Base-by-base conservation (phyloP, 495 filamentous ascomycete species). In the Parmelia sp. region DNA sequence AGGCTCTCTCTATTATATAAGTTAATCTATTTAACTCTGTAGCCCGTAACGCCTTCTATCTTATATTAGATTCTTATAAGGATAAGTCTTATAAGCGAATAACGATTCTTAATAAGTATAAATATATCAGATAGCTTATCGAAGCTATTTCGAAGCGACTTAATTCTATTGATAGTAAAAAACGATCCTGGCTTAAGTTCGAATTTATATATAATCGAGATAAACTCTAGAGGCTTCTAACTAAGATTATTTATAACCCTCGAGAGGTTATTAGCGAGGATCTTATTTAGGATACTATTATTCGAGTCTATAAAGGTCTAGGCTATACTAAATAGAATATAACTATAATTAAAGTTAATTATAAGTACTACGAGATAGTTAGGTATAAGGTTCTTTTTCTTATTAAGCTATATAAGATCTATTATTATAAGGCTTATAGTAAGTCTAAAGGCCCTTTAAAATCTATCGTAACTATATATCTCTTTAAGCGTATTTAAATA, bases 401-500 rank as follows among this genome's bases (percentile, higher is more conserved):
- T 31, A 3, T 69, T 17, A 58, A 39, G 25, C 21, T 58, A 44
- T 69, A 49, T 39, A 5, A 58, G 56, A 62, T 61, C 17, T 69
- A 60, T 64, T 8, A 58, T 23, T 21, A 23, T 3, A 69, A 69
- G 19, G 53, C 31, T 8, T 14, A 51, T 17, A 61, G 40, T 25
- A 62, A 37, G 35, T 49, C 40, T 27, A 55, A 61, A 59, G 49
- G 44, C 35, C 64, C 42, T 4, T 35, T 68, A 1, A 59, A 61
- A 31, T 55, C 39, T 23, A 66, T 67, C 61, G 12, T 60, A 1
- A 12, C 45, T 21, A 33, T 53, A 23, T 17, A n/a, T 45, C 27
- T 66, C 0, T 61, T 68, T 44, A 59, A 71, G 47, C 58, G 58
- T 1, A 59, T 70, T 36, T 61, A 71, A 31, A 64, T 71, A 1